These are phyloP conservation scores for Didymosphaeria variabile DNA, from an alignment of 2,329 filamentous ascomycete genomes.

Conservation along the genomic window DNA sequence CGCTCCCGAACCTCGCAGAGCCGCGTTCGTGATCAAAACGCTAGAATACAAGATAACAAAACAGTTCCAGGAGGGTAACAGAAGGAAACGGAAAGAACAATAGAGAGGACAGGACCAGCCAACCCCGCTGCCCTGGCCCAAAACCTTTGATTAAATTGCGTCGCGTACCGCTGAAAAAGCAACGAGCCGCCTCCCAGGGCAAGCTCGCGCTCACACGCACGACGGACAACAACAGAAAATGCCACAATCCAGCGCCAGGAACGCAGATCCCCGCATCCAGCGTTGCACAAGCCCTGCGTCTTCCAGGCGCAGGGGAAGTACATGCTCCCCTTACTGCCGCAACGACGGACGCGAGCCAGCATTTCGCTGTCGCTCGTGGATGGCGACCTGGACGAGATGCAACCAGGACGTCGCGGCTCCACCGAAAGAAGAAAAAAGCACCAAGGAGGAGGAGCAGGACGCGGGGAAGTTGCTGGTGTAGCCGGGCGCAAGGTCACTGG, in stretches of 20 bases:
- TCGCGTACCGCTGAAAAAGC: conserved; percentile 4
- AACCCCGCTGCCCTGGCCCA: conserved; percentile 1
- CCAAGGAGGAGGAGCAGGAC: conserved; percentile 4
- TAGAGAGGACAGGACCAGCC: not conserved
- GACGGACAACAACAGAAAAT: conserved; percentile 4
- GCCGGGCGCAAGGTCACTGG: conserved; percentile 8
- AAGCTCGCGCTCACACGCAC: not conserved
- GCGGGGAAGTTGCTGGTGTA: conserved; percentile 2
- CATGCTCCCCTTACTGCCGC: not conserved
- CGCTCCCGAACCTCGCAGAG: not conserved
- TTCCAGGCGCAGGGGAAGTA: not conserved
- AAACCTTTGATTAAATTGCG: conserved; percentile 2
- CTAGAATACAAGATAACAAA: not conserved
- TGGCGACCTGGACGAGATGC: not conserved
- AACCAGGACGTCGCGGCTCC: not conserved
- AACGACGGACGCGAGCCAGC: not conserved
- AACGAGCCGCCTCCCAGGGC: not conserved
- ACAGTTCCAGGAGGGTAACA: not conserved
- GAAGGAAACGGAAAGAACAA: not conserved
- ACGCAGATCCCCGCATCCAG: conserved; percentile 8
- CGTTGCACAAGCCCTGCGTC: conserved; percentile 7
- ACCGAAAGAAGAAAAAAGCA: not conserved
- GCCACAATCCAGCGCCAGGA: conserved; percentile 11
- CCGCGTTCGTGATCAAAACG: not conserved
- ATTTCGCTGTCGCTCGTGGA: not conserved